Evolutionary conservation across 2,329 filamentous ascomycete species (phyloP).

Genomic region (Leptosphaerulina australis): DNA sequence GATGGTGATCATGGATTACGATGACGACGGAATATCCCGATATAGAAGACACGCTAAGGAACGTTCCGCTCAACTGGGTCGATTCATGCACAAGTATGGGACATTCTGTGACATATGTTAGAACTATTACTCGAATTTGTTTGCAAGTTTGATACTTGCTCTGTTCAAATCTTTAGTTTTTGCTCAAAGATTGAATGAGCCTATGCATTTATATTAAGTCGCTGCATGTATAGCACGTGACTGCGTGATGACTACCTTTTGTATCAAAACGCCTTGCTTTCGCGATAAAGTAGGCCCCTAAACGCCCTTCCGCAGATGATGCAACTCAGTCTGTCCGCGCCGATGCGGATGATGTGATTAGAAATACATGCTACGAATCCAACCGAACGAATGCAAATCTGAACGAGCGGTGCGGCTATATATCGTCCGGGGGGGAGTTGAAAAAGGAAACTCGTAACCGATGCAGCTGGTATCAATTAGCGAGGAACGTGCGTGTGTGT

Average conservation of each 20-base stretch:
- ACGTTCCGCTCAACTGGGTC: conserved; percentile 7
- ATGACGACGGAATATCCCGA: conserved; percentile 23
- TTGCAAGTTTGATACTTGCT: neutral
- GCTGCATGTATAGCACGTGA: conserved; percentile 19
- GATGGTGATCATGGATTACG: conserved; percentile 8
- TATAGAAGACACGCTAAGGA: conserved; percentile 12
- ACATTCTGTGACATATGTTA: neutral
- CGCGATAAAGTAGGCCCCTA: conserved; percentile 12
- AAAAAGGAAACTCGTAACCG: conserved; percentile 50
- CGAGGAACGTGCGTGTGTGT: neutral
- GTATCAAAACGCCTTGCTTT: conserved; percentile 23
- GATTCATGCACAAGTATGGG: neutral
- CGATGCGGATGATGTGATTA: conserved; percentile 35
- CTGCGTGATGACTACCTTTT: conserved; percentile 23
- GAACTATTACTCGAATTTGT: neutral
- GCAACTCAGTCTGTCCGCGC: conserved; percentile 37
- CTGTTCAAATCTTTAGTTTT: too few species aligned
- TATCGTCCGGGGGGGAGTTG: conserved; percentile 47
- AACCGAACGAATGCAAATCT: conserved; percentile 29
- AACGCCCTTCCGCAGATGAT: conserved; percentile 39
- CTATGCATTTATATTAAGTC: conserved; percentile 12
- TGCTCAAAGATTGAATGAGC: neutral
- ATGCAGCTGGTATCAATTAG: conserved; percentile 41
- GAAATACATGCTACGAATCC: conserved; percentile 45
- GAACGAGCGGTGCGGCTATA: conserved; percentile 24